phyloP scores from a whole-genome alignment of 371 early-diverging fungal species.

The Entomophthora muscae region DNA sequence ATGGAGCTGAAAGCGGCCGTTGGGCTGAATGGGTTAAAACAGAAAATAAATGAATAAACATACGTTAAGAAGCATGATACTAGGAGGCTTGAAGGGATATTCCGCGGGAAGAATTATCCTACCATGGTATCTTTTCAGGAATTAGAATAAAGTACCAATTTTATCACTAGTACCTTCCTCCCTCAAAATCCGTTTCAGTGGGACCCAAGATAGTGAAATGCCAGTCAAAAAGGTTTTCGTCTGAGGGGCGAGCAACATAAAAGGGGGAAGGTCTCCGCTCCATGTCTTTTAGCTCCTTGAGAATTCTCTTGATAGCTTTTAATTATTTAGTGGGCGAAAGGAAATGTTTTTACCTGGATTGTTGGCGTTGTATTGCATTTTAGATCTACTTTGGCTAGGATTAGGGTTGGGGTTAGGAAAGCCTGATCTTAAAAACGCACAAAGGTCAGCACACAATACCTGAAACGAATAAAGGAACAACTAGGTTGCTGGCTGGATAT shows the following conservation, averaged over 20 bases:
- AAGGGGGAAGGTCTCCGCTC: conserved; percentile 26
- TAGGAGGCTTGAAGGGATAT: conserved; percentile 90
- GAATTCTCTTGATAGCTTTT: not conserved
- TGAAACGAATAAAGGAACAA: too few species aligned
- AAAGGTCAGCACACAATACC: too few species aligned
- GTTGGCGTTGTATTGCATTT: not conserved
- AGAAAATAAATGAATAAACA: not conserved
- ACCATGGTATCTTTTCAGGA: conserved; percentile 40
- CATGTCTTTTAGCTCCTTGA: conserved; percentile 37
- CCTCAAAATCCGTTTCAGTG: conserved; percentile 63
- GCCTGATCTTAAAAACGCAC: not conserved
- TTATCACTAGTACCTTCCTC: conserved; percentile 35
- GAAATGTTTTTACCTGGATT: not conserved
- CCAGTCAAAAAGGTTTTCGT: conserved; percentile 75
- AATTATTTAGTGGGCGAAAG: not conserved
- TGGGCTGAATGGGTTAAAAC: conserved; percentile 28
- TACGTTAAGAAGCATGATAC: conserved; percentile 73
- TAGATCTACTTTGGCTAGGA: not conserved
- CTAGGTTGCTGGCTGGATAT: too few species aligned
- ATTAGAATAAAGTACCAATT: not conserved
- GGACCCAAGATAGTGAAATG: conserved; percentile 90
- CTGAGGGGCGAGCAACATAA: not conserved
- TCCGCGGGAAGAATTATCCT: conserved; percentile 62
- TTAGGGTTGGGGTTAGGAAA: not conserved
- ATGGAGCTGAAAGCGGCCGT: conserved; percentile 75